Evolutionary conservation across 176 grass and related monocot genomes (phyloP).

Genomic region (Carex scoparia): DNA sequence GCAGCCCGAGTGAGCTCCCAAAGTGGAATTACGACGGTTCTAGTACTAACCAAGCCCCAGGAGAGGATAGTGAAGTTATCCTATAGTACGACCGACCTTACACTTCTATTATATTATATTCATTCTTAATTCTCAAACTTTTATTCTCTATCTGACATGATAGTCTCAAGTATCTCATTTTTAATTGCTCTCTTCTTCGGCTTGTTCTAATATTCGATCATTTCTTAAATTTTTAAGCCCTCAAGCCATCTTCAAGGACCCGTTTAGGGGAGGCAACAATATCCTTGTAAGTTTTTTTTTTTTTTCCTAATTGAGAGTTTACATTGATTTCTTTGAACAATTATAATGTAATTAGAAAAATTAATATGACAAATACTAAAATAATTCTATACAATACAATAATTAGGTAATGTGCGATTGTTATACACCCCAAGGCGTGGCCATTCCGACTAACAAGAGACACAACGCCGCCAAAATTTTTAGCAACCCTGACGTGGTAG

Average conservation of each 20-base stretch:
- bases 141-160: not conserved
- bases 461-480: slow-evolving; percentile 75
- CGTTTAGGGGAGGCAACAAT: slow-evolving; percentile 91
- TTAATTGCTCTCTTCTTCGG: slow-evolving; percentile 10
- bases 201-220: not conserved
- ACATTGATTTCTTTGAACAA: too few species aligned
- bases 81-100: slow-evolving; percentile 64
- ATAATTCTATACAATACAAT: too few species aligned
- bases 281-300: slow-evolving; percentile 59
- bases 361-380: too few species aligned
- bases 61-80: slow-evolving; percentile 97
- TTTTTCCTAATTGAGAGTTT: not conserved
- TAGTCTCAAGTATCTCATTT: not conserved
- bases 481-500: slow-evolving; percentile 49
- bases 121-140: too few species aligned
- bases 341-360: too few species aligned
- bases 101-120: not conserved
- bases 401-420: slow-evolving; percentile 87
- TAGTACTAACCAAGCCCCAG: slow-evolving; percentile 90
- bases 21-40: slow-evolving; percentile 98
- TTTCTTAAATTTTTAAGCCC: slow-evolving; percentile 40
- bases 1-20: slow-evolving; percentile 56
- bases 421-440: slow-evolving; percentile 74
- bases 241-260: slow-evolving; percentile 95
- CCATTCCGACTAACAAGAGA: slow-evolving; percentile 88